Percentiles rank a stretch among this genome's conserved stretches.
Evolutionary conservation across 306 rosid genomes (phyloP).

Genomic region (Fagus crenata): DNA sequence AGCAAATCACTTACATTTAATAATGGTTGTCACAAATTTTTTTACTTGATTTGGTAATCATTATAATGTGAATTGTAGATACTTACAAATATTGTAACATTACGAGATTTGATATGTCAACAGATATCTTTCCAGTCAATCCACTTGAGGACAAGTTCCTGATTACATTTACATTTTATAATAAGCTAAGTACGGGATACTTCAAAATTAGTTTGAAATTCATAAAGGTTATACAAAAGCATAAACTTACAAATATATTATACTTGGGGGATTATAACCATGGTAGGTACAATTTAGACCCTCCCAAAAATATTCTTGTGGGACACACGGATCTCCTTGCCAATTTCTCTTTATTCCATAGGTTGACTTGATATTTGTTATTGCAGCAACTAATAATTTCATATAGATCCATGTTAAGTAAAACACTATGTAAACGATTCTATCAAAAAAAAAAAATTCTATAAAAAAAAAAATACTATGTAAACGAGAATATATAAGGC

Average conservation of each 20-base stretch:
- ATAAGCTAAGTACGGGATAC: too few relatives aligned
- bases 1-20: conserved; percentile 11
- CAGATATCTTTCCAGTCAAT: conserved; percentile 41
- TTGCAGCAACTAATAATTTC: conserved; percentile 42
- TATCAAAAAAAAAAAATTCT: too few relatives aligned
- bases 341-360: too few relatives aligned
- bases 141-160: conserved; percentile 53
- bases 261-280: conserved; percentile 35
- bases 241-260: conserved; percentile 50
- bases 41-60: neutral
- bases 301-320: conserved; percentile 44
- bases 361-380: neutral
- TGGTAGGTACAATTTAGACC: conserved; percentile 48
- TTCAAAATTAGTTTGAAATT: neutral
- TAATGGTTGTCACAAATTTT: neutral
- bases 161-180: conserved; percentile 25
- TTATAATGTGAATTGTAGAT: neutral
- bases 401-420: too few relatives aligned
- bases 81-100: conserved; percentile 51
- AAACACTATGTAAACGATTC: neutral
- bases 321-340: conserved; percentile 42
- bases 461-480: too few relatives aligned
- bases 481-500: too few relatives aligned
- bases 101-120: conserved; percentile 38
- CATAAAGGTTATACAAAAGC: too few relatives aligned